Evolutionary conservation across 2,329 filamentous ascomycete genomes (phyloP), one percentile per base, ranked within the genome.

Genomic region (Neonectria magnoliae): DNA sequence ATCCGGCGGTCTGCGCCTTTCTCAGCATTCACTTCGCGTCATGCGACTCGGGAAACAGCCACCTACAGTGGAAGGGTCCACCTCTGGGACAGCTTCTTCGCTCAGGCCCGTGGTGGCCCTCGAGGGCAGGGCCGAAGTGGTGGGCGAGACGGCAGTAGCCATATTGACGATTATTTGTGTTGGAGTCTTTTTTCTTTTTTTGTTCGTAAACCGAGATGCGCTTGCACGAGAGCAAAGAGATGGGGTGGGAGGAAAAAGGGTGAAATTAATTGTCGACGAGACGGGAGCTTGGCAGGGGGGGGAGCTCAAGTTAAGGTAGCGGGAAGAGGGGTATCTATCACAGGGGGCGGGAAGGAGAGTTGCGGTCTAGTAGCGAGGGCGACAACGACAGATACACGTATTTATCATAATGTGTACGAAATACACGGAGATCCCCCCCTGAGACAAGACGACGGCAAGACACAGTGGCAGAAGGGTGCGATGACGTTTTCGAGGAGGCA

Each of bases 1-100:
- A 86, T 44, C 87, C 90, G n/a, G 91, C 89, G 22, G 91, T 92
- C 90, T 93, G 69, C 25, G 13, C 16, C 18, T 48, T 33, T 38
- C 20, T 8, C 22, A 10, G 56, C 31, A 31, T 48, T 55, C 52
- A 53, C 51, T 50, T 57, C 53, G 57, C 47, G 44, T 48, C 20
- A 29, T 53, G 31, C 20, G 42, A 10, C 7, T 27, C 16, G 27
- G 42, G n/a, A 36, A 36, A 38, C 42, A 44, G 59, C 33, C 27
- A 80, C 86, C 73, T 80, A 89, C 87, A 69, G 81, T 87, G 68
- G 81, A 84, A 57, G 88, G 87, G 67, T 90, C 88, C 33, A 83
- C 79, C 59, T 88, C 86, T 8, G 87, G 85, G 45, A 89, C 78
- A 44, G 86, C 87, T 62, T 88, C 87, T n/a, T 89, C 87, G 77